Evolutionary conservation across 805 yeast species (phyloP), one percentile per base, ranked within the genome.

Genomic region (Wickerhamiella spandovensis): DNA sequence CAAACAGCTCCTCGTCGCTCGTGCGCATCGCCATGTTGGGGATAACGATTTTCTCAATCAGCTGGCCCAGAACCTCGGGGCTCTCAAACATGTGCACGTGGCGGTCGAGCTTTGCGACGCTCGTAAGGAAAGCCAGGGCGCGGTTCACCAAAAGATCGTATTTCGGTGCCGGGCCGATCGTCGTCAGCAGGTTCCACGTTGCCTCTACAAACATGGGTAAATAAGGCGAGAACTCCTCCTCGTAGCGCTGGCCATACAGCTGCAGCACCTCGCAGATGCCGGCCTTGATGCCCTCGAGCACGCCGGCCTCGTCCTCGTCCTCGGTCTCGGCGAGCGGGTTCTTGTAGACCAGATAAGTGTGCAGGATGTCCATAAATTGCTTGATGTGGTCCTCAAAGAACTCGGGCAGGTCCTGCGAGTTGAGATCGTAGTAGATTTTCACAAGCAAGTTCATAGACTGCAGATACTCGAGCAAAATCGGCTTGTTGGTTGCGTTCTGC

Each of bases 401-500:
- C 67, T 89, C 98, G 1, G 99, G 98, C 49, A 92, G 82, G 67
- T 92, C 99, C 68, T 94, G 98, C 67, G 97, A 90, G 65, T 92
- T 92, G 61, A 92, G 77, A 64, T 92, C 99, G 63, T 80, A 87
- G 67, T 85, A 94, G 37, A 94, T 77, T 63, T 92, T 90, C 35
- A 83, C 67, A 49, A 89, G 72, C 21, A 88, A 67, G 47, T 82
- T 68, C 57, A 89, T 66, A 37, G 54, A 49, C 46, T 53, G 51
- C 18, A 56, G 43, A 55, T 57, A 54, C 1, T 80, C 69, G 32
- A 62, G 63, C 52, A 88, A 69, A 23, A 72, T 68, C 0, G 77
- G 77, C 50, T 72, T 72, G 62, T 82, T 72, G 5, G 58, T 55
- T 10, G 51, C 38, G 50, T 69, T 72, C 25, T 64, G 61, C 38